These are phyloP conservation scores for Tulasnella sp. DNA, from an alignment of 768 basidiomycete species.

Conservation along the genomic window DNA sequence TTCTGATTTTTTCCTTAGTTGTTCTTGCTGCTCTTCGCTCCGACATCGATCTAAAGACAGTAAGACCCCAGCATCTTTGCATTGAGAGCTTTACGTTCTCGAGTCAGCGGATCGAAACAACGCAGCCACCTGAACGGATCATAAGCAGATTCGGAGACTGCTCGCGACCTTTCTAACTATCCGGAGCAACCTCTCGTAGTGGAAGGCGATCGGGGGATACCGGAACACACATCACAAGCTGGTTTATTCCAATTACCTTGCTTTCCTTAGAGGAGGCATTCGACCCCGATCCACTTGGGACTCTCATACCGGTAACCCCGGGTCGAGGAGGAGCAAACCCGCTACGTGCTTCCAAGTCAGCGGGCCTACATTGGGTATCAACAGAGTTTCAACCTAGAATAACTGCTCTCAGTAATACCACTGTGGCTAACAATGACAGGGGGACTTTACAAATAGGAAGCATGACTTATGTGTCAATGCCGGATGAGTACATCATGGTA, in stretches of 20 bases:
- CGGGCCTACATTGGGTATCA: neutral
- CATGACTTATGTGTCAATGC: neutral
- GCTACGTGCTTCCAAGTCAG: neutral
- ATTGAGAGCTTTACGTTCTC: neutral
- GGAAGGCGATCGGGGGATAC: neutral
- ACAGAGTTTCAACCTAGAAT: neutral
- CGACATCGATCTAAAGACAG: neutral
- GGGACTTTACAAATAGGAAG: neutral
- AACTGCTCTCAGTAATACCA: neutral
- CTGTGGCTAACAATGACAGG: neutral
- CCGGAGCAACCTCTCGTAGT: neutral
- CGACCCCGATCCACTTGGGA: neutral
- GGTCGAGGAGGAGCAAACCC: neutral
- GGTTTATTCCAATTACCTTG: neutral
- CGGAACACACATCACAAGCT: neutral
- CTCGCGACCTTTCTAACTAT: neutral
- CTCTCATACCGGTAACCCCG: neutral
- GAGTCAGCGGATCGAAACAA: neutral
- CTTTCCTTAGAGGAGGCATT: too few relatives aligned
- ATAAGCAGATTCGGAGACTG: neutral
- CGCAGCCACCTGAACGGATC: neutral
- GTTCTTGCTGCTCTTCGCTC: neutral
- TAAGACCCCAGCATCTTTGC: neutral
- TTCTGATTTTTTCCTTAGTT: too few relatives aligned
- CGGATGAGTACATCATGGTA: neutral